Base-by-base conservation (phyloP, 345 rosid genomes). In the Cardiospermum halicacabum region DNA sequence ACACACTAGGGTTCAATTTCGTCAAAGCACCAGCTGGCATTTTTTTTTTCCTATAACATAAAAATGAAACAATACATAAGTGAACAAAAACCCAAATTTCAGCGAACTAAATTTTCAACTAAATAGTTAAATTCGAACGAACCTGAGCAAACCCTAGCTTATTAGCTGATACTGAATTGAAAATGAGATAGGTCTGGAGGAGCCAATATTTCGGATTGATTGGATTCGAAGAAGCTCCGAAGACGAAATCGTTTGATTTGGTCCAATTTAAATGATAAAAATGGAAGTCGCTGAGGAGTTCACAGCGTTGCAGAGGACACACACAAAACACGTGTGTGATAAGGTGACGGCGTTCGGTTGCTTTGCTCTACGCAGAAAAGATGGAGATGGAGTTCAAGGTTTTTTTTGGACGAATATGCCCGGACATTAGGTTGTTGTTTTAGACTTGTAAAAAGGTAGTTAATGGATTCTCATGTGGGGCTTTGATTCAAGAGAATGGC, bases 21-120 rank as follows among this genome's bases (percentile, higher is more conserved):
- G 88, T 67, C 11, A 84, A 58, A 55, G 74, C 74, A 69, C 78
- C 72, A 60, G 81, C 75, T 74, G 83, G 85, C 96, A 89, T 89
- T 73, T 79, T 74, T n/a, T n/a, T 74, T 62, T 43, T 69, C 58
- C 60, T 59, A 65, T 34, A n/a, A n/a, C n/a, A n/a, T 30, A 36
- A 42, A 63, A 60, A n/a, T n/a, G n/a, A 63, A 53, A 12, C 50
- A 60, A 42, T 45, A 40, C 21, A 21, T 65, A 61, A 65, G 66
- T 50, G 67, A 66, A 28, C 4, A 56, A 21, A 53, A 65, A 64
- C 16, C 37, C 11, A 56, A 63, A 31, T 66, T 26, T 60, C 78
- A 68, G 65, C 49, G 48, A 68, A 65, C 21, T 53, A 68, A 65
- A 63, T n/a, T n/a, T n/a, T n/a, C 31, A 53, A 40, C 63, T 42